Conservation (phyloP, 352 stramenopile genomes). For the Phytophthora boehmeriae region DNA sequence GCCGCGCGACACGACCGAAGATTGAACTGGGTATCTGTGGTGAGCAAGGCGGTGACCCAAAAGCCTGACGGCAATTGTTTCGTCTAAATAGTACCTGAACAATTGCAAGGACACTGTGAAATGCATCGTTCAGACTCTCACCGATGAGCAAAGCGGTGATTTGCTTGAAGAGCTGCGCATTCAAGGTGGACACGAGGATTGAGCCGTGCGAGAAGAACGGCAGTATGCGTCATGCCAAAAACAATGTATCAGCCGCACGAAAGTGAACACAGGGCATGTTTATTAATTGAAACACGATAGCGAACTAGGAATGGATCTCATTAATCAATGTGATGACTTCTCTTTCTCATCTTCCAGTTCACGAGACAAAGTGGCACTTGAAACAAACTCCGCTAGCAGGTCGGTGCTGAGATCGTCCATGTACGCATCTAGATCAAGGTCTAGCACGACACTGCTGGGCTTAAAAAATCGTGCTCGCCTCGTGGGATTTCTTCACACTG, state of each 20-base stretch:
- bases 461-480: background rate
- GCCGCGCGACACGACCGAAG: conserved; percentile 22
- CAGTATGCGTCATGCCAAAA: no score
- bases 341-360: background rate
- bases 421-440: background rate
- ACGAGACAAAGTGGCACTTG: background rate
- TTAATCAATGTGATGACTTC: background rate
- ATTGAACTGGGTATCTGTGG: conserved; percentile 8
- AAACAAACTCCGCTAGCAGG: background rate
- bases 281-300: no score
- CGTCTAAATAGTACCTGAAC: no score
- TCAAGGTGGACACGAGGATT: no score
- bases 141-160: no score
- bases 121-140: no score
- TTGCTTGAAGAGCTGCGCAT: no score
- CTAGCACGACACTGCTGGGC: background rate
- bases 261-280: no score
- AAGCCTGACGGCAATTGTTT: no score
- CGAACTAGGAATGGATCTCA: background rate
- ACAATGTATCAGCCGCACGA: background rate
- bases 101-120: no score
- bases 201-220: no score
- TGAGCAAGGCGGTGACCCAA: conserved; percentile 5
- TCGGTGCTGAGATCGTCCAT: background rate
- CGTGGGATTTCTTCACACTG: background rate